Evolutionary conservation across 2,329 filamentous ascomycete genomes (phyloP), one percentile per base, ranked within the genome.

Genomic region (Nannizziopsis barbatae): DNA sequence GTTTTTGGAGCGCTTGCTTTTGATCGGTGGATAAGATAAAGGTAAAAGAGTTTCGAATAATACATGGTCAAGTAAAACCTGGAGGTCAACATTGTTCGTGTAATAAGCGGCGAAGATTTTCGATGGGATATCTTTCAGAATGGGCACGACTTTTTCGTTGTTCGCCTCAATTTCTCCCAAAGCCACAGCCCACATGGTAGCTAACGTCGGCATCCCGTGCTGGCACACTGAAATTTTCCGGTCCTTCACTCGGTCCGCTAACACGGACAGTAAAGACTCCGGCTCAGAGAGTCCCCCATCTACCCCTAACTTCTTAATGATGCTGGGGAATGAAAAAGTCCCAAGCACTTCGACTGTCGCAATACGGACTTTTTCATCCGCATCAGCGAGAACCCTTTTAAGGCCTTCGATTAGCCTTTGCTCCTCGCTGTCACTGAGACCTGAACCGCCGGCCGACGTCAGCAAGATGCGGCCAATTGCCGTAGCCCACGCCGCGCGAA

Each of bases 181-280:
- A 10, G 86, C 90, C 14, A 93, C 89, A n/a, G 86, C 89, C 92
- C 92, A 98, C 22, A 96, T 81, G 53, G 82, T 86, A 9, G 80
- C 86, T 1, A 96, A 71, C 7, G 93, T 74, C 44, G 81, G 83
- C 78, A 95, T 94, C 18, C 87, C 89, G 57, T 90, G 86, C 35
- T 85, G 80, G 50, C 90, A 84, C 9, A 98, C 86, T 37, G 78
- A 73, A 11, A 82, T 78, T 62, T 84, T 90, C 53, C 83, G 83
- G 67, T 98, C 93, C 57, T 89, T 87, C 55, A 86, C 87, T 54
- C 92, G 80, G 60, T 95, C 88, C 22, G 86, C 86, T 20, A 98
- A 75, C 53, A 83, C 87, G 47, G 76, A 80, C 12, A 98, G 75
- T 20, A 95, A 76, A 0, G 89, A 92, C 15, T 82, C 84, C 32